A percentile compares a stretch with the other conserved stretches of the same genome.
Evolutionary conservation across 768 basidiomycete species (phyloP).

Genomic region (Hebeloma cylindrosporum): DNA sequence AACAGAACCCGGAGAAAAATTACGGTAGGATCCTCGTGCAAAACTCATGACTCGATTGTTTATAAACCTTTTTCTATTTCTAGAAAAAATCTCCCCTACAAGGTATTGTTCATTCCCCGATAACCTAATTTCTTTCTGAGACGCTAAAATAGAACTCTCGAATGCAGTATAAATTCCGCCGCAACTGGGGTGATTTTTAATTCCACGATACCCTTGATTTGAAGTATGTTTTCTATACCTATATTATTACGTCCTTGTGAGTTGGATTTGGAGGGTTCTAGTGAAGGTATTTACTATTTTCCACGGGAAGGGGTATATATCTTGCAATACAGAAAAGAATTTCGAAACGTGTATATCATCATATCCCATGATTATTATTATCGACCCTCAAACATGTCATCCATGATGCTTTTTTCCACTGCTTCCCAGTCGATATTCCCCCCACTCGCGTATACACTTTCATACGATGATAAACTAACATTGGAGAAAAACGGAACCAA

Average conservation of each 20-base stretch:
- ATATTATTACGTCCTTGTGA: conserved; percentile 5
- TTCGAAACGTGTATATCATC: conserved; percentile 8
- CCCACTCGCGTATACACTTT: conserved; percentile 82
- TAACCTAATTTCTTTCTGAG: conserved; percentile 27
- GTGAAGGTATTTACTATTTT: background rate
- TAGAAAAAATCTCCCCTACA: conserved; percentile 84
- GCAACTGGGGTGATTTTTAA: conserved; percentile 87
- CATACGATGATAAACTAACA: conserved; percentile 86
- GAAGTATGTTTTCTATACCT: conserved; percentile 12
- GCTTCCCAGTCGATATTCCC: conserved; percentile 87
- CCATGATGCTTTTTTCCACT: conserved; percentile 76
- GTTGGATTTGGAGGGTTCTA: background rate
- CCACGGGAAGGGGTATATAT: background rate
- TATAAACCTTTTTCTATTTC: background rate
- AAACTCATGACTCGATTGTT: background rate
- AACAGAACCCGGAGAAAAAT: conserved; percentile 69
- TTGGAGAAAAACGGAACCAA: conserved; percentile 89
- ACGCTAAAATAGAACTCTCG: conserved; percentile 52
- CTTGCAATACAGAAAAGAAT: conserved; percentile 2
- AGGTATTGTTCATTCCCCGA: conserved; percentile 49
- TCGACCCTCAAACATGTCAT: conserved; percentile 89
- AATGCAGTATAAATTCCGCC: conserved; percentile 87
- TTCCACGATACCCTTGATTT: too few relatives aligned
- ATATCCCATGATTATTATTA: conserved; percentile 23
- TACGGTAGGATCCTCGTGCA: conserved; percentile 50